Base-by-base conservation (phyloP, 257 asterid species). In the Voacanga thouarsii region DNA sequence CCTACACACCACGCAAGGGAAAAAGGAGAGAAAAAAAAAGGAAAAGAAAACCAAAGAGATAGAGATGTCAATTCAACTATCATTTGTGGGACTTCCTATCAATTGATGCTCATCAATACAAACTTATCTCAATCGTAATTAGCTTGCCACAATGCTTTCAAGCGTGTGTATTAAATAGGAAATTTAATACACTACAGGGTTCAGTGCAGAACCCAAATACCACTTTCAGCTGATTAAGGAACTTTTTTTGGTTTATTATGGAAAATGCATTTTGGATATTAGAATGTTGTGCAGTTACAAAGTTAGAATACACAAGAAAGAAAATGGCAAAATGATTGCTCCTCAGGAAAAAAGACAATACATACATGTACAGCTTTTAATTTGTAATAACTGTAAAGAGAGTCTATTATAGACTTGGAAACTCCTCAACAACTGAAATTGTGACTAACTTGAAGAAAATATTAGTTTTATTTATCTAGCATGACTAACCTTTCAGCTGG, bases 401-500 rank as follows among this genome's bases (percentile, higher is more conserved):
- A 30, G 23, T 37, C 37, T 70, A 33, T 47, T 5, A 41, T 19
- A 53, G 10, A 30, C 15, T 45, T 6, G 21, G 66, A 30, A 43
- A 70, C 63, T 70, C 70, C 5, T 67, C 37, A 57, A 55, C 65
- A 14, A 12, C 45, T 7, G 24, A 77, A 28, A 41, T n/a, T 63
- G 26, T 50, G 6, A 21, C 12, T 6, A 55, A 43, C 47, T 5
- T 56, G 18, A 23, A 19, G 33, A 45, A 37, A 76, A 39, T 73
- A 64, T 23, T 63, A 75, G 72, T 71, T 19, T 19, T 18, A 33
- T 1, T 67, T 16, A 73, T 68, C 77, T 49, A 83, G 67, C 53
- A 71, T 74, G 56, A 79, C 92, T 19, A 79, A 93, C 99, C 96
- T 87, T 77, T 80, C 88, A 77, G 68, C 72, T 16, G 98, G 98